Conservation (phyloP, 2,329 filamentous ascomycete species). For the Talaromyces piceae region DNA sequence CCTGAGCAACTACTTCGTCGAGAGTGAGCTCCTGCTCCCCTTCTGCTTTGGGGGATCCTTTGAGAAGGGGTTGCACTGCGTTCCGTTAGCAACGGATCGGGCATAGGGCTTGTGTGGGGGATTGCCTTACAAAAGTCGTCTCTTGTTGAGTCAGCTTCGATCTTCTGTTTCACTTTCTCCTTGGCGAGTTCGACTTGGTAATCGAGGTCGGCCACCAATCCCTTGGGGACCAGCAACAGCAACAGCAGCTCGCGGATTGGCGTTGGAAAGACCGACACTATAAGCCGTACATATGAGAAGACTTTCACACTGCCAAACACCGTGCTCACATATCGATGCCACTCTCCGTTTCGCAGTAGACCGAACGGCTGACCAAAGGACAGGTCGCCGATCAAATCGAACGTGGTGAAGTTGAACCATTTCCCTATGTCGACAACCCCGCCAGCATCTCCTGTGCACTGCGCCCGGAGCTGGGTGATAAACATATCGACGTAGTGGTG, state of each 20-base stretch:
- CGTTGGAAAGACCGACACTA: neutral
- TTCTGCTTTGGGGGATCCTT: conserved; percentile 9
- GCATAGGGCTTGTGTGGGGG: neutral
- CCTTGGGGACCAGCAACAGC: conserved; percentile 14
- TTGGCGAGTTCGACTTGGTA: conserved; percentile 15
- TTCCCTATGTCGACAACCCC: conserved; percentile 22
- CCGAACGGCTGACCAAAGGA: conserved; percentile 35
- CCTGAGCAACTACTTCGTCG: conserved; percentile 18
- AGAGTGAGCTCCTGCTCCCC: conserved; percentile 13
- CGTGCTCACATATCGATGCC: conserved; percentile 33
- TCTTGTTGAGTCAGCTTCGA: conserved; percentile 12
- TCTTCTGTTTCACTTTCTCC: conserved; percentile 16
- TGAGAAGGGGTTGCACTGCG: conserved; percentile 17
- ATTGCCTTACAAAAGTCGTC: conserved; percentile 20
- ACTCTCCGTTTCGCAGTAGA: conserved; percentile 27
- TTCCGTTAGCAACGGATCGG: neutral
- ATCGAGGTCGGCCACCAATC: conserved; percentile 13
- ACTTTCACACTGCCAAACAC: conserved; percentile 18
- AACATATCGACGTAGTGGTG: conserved; percentile 18
- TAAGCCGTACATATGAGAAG: neutral
- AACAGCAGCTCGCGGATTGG: neutral
- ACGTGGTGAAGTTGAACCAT: conserved; percentile 32
- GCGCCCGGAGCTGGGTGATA: conserved; percentile 14
- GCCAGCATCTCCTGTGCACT: neutral
- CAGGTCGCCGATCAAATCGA: conserved; percentile 37